Conservation (phyloP, 2,329 filamentous ascomycete genomes). For the Penicillium nordicum region DNA sequence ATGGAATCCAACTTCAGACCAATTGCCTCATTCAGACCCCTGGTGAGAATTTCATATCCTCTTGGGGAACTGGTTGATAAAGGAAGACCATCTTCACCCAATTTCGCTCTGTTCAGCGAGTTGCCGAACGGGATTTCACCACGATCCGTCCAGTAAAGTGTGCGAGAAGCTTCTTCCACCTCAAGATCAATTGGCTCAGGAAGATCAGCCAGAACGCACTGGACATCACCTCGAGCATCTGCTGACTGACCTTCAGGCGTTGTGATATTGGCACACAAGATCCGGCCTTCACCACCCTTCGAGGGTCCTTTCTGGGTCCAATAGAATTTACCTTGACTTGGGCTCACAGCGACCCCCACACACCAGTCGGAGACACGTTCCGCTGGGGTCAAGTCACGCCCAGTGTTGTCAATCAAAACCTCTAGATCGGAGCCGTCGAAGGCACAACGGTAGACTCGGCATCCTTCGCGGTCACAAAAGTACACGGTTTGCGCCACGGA, state of each 20-base stretch:
- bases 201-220: conserved; percentile 44
- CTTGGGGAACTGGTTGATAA: neutral
- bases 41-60: conserved; percentile 16
- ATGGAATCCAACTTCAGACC: conserved; percentile 23
- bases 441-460: conserved; percentile 35
- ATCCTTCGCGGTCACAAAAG: conserved; percentile 46
- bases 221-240: conserved; percentile 41
- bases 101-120: conserved; percentile 45
- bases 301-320: conserved; percentile 60
- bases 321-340: conserved; percentile 48
- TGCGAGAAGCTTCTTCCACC: conserved; percentile 44
- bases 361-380: conserved; percentile 47
- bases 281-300: conserved; percentile 52
- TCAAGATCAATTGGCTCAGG: conserved; percentile 59
- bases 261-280: conserved; percentile 51
- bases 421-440: conserved; percentile 31
- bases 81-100: conserved; percentile 11
- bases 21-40: conserved; percentile 28
- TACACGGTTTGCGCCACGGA: conserved; percentile 31
- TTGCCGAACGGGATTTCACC: conserved; percentile 57
- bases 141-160: conserved; percentile 60
- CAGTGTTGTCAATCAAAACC: conserved; percentile 31
- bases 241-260: conserved; percentile 36
- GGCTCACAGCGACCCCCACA: conserved; percentile 54
- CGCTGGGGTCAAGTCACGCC: conserved; percentile 26